Evolutionary conservation across 2,329 filamentous ascomycete species (phyloP), one percentile per base, ranked within the genome.

Genomic region (Trichoderma harzianum): DNA sequence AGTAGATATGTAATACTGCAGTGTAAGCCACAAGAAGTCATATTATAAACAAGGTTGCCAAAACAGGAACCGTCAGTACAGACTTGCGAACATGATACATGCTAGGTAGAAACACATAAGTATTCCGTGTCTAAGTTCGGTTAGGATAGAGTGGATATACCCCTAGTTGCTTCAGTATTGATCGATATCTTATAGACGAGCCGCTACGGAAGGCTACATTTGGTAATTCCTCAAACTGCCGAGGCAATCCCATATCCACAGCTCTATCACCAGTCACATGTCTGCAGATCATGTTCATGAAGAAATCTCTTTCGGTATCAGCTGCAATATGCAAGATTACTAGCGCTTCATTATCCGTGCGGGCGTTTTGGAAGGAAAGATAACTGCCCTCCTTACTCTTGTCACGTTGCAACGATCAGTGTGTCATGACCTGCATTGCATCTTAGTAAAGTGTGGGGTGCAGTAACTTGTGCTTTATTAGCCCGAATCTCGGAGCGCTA

Each of bases 371-470:
- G 34, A 36, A 36, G 36, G 16, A 34, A 28, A 12, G 64, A 36
- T 34, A n/a, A 26, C 3, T 34, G 16, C 55, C 64, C 26, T 43
- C 12, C 32, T 39, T 24, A 11, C 32, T 43, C 53, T 53, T 58
- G 64, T 67, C 51, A 67, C 64, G 64, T 67, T 58, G 64, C 64
- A 67, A 58, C 53, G 32, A 28, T 57, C 34, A 58, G 32, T 57
- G 51, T 58, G 64, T 55, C 64, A 67, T 67, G 32, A 43, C 18
- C 21, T 67, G 64, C 64, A 67, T 57, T 32, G 53, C 39, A 57
- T 36, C 64, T 28, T 67, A 28, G 64, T 14, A 67, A 32, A 67
- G 64, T 67, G 64, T 67, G 64, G 64, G 64, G 64, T 67, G 64
- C 64, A 67, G 51, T 3, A 39, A 6, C 32, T 58, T 43, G 32